Conservation (phyloP, 2,329 filamentous ascomycete genomes). For the Microsporum ferrugineum region DNA sequence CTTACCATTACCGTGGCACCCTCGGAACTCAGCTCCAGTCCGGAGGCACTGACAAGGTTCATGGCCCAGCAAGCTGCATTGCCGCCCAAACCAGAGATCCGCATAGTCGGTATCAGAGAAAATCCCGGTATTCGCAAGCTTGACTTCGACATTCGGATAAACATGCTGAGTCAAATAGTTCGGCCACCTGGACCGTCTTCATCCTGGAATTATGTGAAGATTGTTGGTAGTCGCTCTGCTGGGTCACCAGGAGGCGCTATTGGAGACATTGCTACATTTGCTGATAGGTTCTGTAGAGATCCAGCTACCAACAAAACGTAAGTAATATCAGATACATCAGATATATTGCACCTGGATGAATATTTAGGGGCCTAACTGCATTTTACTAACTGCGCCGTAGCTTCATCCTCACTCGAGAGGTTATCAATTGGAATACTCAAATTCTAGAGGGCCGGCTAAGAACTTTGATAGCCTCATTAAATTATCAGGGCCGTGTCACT, state of each 20-base stretch:
- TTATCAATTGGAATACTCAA: constrained; percentile 6
- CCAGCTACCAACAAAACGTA: constrained; percentile 5
- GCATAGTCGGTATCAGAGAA: constrained; percentile 15
- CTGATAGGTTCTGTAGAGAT: constrained; percentile 4
- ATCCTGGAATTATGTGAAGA: constrained; percentile 6
- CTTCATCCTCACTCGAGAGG: constrained; percentile 5
- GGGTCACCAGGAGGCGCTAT: background rate
- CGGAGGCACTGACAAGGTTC: constrained; percentile 18
- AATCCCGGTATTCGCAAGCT: background rate
- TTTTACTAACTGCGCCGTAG: background rate
- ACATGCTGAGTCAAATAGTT: constrained; percentile 2
- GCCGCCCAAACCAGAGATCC: constrained; percentile 20
- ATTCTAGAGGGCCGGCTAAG: constrained; percentile 5
- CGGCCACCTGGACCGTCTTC: background rate
- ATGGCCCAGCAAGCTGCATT: constrained; percentile 21
- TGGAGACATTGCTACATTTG: constrained; percentile 1
- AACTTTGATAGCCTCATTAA: constrained; percentile 1
- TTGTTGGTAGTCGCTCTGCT: background rate
- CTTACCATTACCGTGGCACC: constrained; percentile 19
- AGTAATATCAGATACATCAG: background rate
- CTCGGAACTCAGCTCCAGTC: constrained; percentile 15
- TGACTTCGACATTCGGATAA: constrained; percentile 8
- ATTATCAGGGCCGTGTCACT: constrained; percentile 3
- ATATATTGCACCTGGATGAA: background rate
- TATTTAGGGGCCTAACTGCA: background rate